These are phyloP conservation scores for Neurospora sublineolata DNA, from an alignment of 495 filamentous ascomycete genomes.

Conservation along the genomic window DNA sequence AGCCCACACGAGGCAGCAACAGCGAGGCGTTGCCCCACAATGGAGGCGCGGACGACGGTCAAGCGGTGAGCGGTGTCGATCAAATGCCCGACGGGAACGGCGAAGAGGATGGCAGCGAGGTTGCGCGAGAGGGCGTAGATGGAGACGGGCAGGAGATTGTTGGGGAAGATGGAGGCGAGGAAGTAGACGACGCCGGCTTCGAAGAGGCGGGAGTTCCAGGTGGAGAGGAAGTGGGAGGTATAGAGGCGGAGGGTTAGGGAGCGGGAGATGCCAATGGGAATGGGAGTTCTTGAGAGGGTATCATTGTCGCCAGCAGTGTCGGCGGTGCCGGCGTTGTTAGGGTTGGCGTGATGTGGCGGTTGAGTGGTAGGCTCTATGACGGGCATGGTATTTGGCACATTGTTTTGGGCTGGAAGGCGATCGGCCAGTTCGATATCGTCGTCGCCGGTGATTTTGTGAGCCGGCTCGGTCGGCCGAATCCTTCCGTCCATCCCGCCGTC, in stretches of 20 bases:
- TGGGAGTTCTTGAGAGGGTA: not conserved
- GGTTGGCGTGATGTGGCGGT: not conserved
- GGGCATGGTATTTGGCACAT: not conserved
- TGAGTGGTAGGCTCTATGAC: not conserved
- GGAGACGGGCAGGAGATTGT: conserved; percentile 38
- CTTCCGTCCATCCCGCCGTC: not conserved
- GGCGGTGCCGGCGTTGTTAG: not conserved
- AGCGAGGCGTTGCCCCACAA: conserved; percentile 18
- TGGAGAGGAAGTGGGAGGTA: conserved; percentile 48
- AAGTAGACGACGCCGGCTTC: conserved; percentile 54
- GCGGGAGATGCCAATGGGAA: not conserved
- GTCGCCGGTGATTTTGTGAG: not conserved
- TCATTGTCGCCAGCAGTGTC: not conserved
- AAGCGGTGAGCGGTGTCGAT: conserved; percentile 22
- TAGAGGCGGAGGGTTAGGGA: conserved; percentile 23
- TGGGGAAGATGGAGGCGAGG: conserved; percentile 46
- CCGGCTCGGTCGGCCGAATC: not conserved
- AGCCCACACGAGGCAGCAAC: conserved; percentile 15
- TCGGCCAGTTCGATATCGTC: not conserved
- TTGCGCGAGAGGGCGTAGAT: conserved; percentile 23
- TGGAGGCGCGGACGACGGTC: conserved; percentile 20
- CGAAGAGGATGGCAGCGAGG: conserved; percentile 18
- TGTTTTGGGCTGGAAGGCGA: not conserved
- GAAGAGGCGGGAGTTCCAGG: conserved; percentile 62
- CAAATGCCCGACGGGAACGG: conserved; percentile 11